Evolutionary conservation across 139 green algal genomes (phyloP).

Genomic region (Chlamydomonas incerta): DNA sequence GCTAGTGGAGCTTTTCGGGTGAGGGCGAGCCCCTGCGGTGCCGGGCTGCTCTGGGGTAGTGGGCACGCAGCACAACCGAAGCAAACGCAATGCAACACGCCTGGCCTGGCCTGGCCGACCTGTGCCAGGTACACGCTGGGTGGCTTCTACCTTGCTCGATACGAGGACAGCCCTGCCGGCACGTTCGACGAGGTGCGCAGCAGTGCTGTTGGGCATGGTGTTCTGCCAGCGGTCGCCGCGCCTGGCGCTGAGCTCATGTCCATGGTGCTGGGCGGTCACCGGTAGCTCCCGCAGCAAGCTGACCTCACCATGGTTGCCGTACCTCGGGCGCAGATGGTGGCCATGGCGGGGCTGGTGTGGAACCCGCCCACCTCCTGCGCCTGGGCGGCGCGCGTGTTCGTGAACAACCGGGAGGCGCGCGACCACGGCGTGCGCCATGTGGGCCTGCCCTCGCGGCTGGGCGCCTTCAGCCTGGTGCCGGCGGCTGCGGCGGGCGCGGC

Average conservation of each 20-base stretch:
- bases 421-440: constrained; percentile 82
- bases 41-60: not conserved
- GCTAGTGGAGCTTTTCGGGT: constrained; percentile 91
- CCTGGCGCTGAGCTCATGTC: no score
- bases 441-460: constrained; percentile 87
- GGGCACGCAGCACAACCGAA: not conserved
- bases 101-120: not conserved
- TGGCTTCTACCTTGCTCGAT: constrained; percentile 94
- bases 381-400: constrained; percentile 92
- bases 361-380: constrained; percentile 95
- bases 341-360: constrained; percentile 92
- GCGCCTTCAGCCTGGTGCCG: constrained; percentile 61
- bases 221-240: no score
- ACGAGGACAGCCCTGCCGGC: constrained; percentile 90
- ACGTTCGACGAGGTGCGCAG: constrained; percentile 88
- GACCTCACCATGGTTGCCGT: no score
- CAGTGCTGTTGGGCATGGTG: no score
- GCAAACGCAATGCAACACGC: not conserved
- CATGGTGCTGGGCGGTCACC: no score
- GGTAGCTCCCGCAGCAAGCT: not conserved
- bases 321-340: constrained; percentile 78
- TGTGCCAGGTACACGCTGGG: constrained; percentile 87
- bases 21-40: not conserved
- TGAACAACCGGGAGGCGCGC: constrained; percentile 84
- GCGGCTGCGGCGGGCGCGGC: not conserved